Evolutionary conservation across 2,329 filamentous ascomycete species (phyloP).

Genomic region (Mycocentrospora acerina): DNA sequence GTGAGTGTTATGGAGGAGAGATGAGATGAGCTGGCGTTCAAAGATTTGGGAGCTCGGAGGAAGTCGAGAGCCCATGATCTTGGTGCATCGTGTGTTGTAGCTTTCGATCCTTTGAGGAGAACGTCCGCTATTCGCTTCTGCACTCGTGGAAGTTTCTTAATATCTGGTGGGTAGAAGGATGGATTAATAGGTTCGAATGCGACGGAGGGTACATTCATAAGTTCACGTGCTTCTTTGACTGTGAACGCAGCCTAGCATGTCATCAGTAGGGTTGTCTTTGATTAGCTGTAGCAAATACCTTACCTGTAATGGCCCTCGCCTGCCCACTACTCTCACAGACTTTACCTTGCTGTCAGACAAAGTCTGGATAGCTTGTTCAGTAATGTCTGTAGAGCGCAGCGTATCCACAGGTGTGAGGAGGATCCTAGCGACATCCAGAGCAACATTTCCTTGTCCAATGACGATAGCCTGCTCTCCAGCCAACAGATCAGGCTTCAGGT

Average conservation of each 20-base stretch:
- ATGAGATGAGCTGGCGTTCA: constrained; percentile 55
- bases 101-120: constrained; percentile 70
- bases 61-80: constrained; percentile 86
- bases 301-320: constrained; percentile 85
- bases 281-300: constrained; percentile 11
- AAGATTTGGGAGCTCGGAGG: constrained; percentile 73
- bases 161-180: constrained; percentile 66
- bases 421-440: constrained; percentile 88
- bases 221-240: constrained; percentile 88
- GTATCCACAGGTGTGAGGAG: constrained; percentile 74
- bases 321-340: constrained; percentile 82
- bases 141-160: constrained; percentile 71
- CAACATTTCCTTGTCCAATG: constrained; percentile 94
- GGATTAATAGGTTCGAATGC: constrained; percentile 69
- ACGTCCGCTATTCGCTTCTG: constrained; percentile 78
- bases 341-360: constrained; percentile 73
- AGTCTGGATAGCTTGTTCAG: constrained; percentile 75
- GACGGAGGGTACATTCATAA: constrained; percentile 74
- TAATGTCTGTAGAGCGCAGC: constrained; percentile 82
- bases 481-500: constrained; percentile 71
- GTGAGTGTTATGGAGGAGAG: constrained; percentile 71
- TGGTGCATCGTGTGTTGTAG: constrained; percentile 49
- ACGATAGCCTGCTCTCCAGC: constrained; percentile 80
- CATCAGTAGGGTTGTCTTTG: constrained; percentile 5
- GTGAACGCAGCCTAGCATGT: constrained; percentile 81